These are phyloP conservation scores for Fusarium subtropicale DNA, from an alignment of 2,329 filamentous ascomycete genomes.

Conservation along the genomic window DNA sequence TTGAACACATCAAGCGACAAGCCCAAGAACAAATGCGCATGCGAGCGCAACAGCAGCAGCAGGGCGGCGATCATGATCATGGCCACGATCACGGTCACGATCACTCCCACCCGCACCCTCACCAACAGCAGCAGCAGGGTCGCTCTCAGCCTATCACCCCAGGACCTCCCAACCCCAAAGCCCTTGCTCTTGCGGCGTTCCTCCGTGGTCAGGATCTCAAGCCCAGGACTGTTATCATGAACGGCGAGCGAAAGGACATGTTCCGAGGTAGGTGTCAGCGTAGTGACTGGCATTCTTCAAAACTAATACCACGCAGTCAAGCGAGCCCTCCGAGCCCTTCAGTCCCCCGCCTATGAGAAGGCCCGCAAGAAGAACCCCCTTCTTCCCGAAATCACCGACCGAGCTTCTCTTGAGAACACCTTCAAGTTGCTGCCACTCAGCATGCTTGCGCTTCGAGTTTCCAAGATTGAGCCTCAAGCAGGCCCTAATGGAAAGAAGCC, in stretches of 20 bases:
- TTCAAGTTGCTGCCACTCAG: conserved; percentile 97
- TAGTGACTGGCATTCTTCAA: neutral
- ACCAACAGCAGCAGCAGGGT: conserved; percentile 48
- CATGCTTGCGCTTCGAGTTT: conserved; percentile 90
- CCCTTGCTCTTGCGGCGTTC: conserved; percentile 89
- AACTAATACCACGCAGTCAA: conserved; percentile 73
- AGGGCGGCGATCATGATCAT: conserved; percentile 50
- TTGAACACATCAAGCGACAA: conserved; percentile 74
- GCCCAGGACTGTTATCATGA: conserved; percentile 88
- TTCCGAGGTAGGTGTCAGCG: conserved; percentile 78
- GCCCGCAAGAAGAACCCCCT: conserved; percentile 89
- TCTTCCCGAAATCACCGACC: conserved; percentile 88
- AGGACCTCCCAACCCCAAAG: conserved; percentile 88
- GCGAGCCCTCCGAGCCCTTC: conserved; percentile 88
- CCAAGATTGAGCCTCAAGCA: conserved; percentile 77
- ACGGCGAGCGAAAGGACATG: conserved; percentile 98
- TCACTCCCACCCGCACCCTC: conserved; percentile 43
- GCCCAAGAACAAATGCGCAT: conserved; percentile 63
- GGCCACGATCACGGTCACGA: conserved; percentile 44
- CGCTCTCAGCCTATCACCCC: conserved; percentile 76
- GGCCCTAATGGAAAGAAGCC: conserved; percentile 74
- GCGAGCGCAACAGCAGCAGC: conserved; percentile 58
- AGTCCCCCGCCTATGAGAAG: conserved; percentile 91
- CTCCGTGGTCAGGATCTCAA: conserved; percentile 87
- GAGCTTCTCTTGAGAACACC: conserved; percentile 87